These are phyloP conservation scores for Schoenoplectus triqueter DNA, from an alignment of 202 grass and related monocot genomes.

Conservation along the genomic window DNA sequence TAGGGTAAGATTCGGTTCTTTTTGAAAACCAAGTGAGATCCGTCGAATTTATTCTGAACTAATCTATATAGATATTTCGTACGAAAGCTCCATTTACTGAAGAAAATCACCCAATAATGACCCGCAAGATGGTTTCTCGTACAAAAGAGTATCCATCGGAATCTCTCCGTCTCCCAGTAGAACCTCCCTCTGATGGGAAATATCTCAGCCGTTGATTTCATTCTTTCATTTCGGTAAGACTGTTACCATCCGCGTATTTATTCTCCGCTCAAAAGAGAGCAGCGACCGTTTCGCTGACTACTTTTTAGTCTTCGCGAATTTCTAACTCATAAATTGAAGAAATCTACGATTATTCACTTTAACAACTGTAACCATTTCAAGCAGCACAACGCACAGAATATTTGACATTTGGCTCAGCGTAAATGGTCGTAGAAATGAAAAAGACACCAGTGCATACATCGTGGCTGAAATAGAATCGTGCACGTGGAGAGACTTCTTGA, in stretches of 20 bases:
- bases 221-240: background rate
- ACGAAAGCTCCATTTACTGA: background rate
- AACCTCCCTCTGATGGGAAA: background rate
- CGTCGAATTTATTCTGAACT: background rate
- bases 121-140: background rate
- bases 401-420: background rate
- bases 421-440: background rate
- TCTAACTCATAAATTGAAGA: background rate
- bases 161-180: background rate
- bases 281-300: too few species aligned
- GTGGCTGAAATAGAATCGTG: background rate
- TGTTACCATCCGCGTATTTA: background rate
- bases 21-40: background rate
- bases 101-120: background rate
- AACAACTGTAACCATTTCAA: background rate
- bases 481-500: background rate
- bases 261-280: background rate
- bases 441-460: too few species aligned
- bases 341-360: background rate
- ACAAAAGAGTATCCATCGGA: background rate
- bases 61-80: background rate
- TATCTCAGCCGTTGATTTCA: conserved; percentile 15
- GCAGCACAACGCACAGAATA: background rate
- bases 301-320: background rate
- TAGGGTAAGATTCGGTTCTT: conserved; percentile 15